A percentile compares a stretch with the other conserved stretches of the same genome.
phyloP scores from a whole-genome alignment of 257 asterid genomes.

The Primulina huaijiensis region DNA sequence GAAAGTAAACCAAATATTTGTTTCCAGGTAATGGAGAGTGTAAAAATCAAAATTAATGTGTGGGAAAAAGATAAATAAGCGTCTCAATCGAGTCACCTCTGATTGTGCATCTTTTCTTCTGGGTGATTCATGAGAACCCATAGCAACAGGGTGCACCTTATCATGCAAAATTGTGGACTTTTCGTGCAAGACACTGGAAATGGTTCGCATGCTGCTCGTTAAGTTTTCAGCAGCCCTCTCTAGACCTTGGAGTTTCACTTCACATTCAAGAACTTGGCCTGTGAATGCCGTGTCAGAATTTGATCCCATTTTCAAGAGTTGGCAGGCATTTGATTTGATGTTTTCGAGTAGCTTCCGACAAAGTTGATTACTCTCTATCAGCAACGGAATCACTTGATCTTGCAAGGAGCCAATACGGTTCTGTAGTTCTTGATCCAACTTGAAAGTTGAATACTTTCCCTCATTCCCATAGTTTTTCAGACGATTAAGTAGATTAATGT shows the following conservation, averaged over 20 bases:
- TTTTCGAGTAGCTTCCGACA: slow-evolving; percentile 63
- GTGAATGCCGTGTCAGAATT: slow-evolving; percentile 38
- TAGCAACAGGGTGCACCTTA: slow-evolving; percentile 29
- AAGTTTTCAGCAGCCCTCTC: slow-evolving; percentile 71
- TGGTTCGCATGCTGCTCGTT: slow-evolving; percentile 47
- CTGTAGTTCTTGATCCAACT: slow-evolving; percentile 76
- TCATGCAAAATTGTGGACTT: slow-evolving; percentile 41
- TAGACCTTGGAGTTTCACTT: slow-evolving; percentile 83
- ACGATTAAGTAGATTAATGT: slow-evolving; percentile 76
- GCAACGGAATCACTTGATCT: slow-evolving; percentile 68
- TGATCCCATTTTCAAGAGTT: slow-evolving; percentile 32
- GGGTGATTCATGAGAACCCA: slow-evolving; percentile 33
- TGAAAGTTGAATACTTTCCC: slow-evolving; percentile 65
- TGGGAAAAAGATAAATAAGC: not conserved
- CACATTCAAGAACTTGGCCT: slow-evolving; percentile 70
- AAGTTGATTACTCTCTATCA: slow-evolving; percentile 65
- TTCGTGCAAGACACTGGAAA: slow-evolving; percentile 50
- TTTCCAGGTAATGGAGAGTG: slow-evolving; percentile 1
- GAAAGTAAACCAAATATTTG: slow-evolving; percentile 24
- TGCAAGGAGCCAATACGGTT: slow-evolving; percentile 70
- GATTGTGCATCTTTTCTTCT: slow-evolving; percentile 35
- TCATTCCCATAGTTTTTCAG: slow-evolving; percentile 58
- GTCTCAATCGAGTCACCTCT: slow-evolving; percentile 47
- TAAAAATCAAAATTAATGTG: not conserved
- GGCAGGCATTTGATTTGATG: slow-evolving; percentile 45